These are phyloP conservation scores for Cladophialophora exuberans DNA, from an alignment of 2,329 filamentous ascomycete genomes.

Conservation along the genomic window DNA sequence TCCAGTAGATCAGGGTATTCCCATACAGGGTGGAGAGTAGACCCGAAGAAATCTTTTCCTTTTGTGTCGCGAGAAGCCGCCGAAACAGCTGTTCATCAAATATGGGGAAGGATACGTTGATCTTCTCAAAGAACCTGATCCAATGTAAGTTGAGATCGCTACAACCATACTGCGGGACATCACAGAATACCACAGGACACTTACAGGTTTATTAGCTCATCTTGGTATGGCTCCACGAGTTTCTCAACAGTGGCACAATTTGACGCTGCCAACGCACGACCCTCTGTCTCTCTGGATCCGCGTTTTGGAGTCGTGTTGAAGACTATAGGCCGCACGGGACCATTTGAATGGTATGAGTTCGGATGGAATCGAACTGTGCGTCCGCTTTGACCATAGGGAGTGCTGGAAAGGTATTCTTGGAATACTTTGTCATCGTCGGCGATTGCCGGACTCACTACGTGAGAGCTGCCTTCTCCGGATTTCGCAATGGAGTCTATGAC, in stretches of 20 bases:
- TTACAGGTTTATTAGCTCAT: constrained; percentile 56
- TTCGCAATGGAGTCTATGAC: constrained; percentile 8
- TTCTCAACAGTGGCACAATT: constrained; percentile 62
- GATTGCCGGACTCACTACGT: constrained; percentile 62
- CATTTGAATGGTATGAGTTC: constrained; percentile 37
- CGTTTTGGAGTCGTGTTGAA: constrained; percentile 38
- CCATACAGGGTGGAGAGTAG: constrained; percentile 62
- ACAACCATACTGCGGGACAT: no score
- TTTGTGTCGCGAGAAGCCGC: constrained; percentile 52
- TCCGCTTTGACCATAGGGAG: constrained; percentile 35
- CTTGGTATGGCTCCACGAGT: constrained; percentile 57
- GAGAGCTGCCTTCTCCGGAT: constrained; percentile 36
- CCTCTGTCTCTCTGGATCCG: constrained; percentile 44
- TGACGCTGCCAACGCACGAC: constrained; percentile 50
- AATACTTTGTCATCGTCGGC: constrained; percentile 63
- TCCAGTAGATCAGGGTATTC: constrained; percentile 61
- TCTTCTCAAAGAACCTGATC: constrained; percentile 54
- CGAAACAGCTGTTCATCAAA: constrained; percentile 60
- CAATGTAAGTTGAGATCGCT: no score
- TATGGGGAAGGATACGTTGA: constrained; percentile 63
- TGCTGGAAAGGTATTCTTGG: constrained; percentile 57
- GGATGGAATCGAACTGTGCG: constrained; percentile 32
- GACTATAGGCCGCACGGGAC: constrained; percentile 46
- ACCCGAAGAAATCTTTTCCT: constrained; percentile 56
- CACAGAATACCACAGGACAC: no score